Evolutionary conservation across 2,329 filamentous ascomycete species (phyloP).

Genomic region (Penicillium freii): DNA sequence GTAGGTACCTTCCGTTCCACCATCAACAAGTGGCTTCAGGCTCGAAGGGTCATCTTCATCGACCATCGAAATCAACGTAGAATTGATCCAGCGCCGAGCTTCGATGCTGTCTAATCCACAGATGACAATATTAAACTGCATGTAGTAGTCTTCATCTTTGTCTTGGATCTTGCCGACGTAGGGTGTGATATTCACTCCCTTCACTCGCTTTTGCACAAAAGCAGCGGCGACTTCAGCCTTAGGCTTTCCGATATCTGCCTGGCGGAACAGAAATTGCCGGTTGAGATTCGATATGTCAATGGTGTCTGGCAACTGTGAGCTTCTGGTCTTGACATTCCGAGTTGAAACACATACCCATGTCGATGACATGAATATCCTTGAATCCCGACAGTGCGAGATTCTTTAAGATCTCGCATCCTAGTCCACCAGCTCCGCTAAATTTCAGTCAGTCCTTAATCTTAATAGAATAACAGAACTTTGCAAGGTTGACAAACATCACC

Average conservation of each 20-base stretch:
- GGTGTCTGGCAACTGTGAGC: conserved; percentile 62
- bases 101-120: conserved; percentile 97
- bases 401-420: conserved; percentile 96
- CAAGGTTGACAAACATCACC: conserved; percentile 49
- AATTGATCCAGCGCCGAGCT: conserved; percentile 97
- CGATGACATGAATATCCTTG: conserved; percentile 96
- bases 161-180: conserved; percentile 96
- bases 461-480: background rate
- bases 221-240: conserved; percentile 91
- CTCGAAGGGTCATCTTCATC: conserved; percentile 78
- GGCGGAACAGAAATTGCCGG: conserved; percentile 92
- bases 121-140: conserved; percentile 90
- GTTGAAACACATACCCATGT: conserved; percentile 70
- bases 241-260: conserved; percentile 84
- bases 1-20: conserved; percentile 77
- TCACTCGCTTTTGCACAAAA: conserved; percentile 86
- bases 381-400: conserved; percentile 93
- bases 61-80: conserved; percentile 85
- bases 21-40: conserved; percentile 91
- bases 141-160: conserved; percentile 93
- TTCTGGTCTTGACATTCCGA: background rate
- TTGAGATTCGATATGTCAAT: conserved; percentile 99
- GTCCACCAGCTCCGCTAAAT: conserved; percentile 79
- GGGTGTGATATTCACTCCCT: conserved; percentile 86
- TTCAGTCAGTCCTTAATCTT: background rate